Conservation (phyloP, 2,329 filamentous ascomycete genomes). For the Fonsecaea monophora region DNA sequence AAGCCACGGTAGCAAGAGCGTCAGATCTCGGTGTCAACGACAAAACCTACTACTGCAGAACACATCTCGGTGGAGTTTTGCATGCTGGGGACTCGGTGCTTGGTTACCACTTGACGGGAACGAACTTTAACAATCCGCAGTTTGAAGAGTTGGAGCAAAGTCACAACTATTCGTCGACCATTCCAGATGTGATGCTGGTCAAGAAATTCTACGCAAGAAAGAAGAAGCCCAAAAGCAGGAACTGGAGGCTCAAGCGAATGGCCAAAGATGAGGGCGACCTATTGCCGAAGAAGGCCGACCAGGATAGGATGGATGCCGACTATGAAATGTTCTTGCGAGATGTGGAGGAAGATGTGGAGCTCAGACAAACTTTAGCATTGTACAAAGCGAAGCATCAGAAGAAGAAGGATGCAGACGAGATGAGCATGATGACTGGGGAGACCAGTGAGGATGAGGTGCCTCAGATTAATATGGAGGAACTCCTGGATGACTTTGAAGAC, state of each 20-base stretch:
- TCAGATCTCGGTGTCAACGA: conserved; percentile 87
- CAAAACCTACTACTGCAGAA: conserved; percentile 85
- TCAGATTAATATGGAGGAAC: conserved; percentile 76
- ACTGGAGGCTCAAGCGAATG: conserved; percentile 97
- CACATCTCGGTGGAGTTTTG: conserved; percentile 84
- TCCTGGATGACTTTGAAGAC: conserved; percentile 93
- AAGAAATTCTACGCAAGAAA: conserved; percentile 95
- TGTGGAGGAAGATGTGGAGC: conserved; percentile 92
- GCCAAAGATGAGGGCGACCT: conserved; percentile 85
- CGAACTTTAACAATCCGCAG: conserved; percentile 90
- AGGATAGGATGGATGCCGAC: conserved; percentile 86
- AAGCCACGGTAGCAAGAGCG: conserved; percentile 85
- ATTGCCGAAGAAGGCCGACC: conserved; percentile 83
- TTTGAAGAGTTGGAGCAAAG: conserved; percentile 83
- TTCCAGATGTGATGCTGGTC: conserved; percentile 92
- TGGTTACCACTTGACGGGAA: conserved; percentile 88
- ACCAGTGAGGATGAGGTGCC: conserved; percentile 71
- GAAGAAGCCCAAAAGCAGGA: conserved; percentile 80
- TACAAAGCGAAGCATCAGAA: conserved; percentile 72
- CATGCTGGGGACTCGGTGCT: conserved; percentile 90
- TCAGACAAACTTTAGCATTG: conserved; percentile 80
- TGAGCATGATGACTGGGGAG: conserved; percentile 60
- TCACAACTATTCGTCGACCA: conserved; percentile 74
- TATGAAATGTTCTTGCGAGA: conserved; percentile 98
- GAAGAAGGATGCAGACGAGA: conserved; percentile 59